phyloP scores from a whole-genome alignment of 2,329 filamentous ascomycete genomes.

The Chaetoscypha palmicola region DNA sequence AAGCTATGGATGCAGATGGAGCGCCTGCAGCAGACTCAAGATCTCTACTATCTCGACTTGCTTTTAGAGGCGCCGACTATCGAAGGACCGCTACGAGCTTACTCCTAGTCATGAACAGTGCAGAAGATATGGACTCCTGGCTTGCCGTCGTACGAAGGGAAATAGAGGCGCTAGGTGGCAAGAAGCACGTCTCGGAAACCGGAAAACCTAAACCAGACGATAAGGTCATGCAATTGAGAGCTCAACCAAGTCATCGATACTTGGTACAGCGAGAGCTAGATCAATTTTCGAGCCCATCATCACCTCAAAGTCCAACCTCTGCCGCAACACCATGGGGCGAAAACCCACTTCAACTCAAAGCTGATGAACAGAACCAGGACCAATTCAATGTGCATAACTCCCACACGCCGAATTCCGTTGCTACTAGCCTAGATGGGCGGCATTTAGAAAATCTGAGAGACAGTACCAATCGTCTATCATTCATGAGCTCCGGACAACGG shows the following conservation, averaged over 20 bases:
- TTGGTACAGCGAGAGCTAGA: slow-evolving; percentile 21
- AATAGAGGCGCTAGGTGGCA: slow-evolving; percentile 64
- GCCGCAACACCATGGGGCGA: slow-evolving; percentile 17
- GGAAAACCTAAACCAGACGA: slow-evolving; percentile 44
- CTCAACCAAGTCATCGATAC: slow-evolving; percentile 26
- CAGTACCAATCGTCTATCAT: slow-evolving; percentile 50
- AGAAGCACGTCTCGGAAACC: slow-evolving; percentile 54
- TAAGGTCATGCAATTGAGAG: slow-evolving; percentile 22
- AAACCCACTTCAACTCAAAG: slow-evolving; percentile 8
- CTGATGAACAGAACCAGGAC: not conserved
- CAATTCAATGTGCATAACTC: not conserved
- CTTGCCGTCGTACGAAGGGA: slow-evolving; percentile 60
- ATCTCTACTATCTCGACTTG: slow-evolving; percentile 59
- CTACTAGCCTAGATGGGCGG: slow-evolving; percentile 36
- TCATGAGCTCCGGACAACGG: slow-evolving; percentile 53
- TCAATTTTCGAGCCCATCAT: slow-evolving; percentile 17
- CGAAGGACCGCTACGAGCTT: slow-evolving; percentile 52
- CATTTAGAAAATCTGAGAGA: slow-evolving; percentile 52
- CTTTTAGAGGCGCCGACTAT: slow-evolving; percentile 50
- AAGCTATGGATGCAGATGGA: slow-evolving; percentile 54
- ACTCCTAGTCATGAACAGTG: slow-evolving; percentile 64
- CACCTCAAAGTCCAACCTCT: slow-evolving; percentile 16
- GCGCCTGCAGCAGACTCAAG: slow-evolving; percentile 43
- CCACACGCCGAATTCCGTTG: not conserved
- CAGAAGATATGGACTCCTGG: slow-evolving; percentile 72